These are phyloP conservation scores for Suhomyces xylopsoci DNA, from an alignment of 805 yeast genomes.

Conservation along the genomic window DNA sequence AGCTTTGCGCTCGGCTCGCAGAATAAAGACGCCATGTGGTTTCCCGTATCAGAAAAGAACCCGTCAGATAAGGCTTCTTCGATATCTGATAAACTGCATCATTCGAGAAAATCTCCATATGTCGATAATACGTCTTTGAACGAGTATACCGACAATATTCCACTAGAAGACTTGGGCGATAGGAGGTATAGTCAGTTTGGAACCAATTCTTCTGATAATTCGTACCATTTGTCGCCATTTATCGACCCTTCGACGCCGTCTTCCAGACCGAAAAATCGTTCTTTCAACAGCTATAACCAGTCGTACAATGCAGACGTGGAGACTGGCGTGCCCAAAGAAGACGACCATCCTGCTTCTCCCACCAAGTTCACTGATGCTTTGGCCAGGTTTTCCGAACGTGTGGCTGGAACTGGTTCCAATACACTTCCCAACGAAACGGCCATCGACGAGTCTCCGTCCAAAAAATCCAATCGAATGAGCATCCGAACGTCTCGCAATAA, in stretches of 20 bases:
- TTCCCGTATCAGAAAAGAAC: constrained; percentile 16
- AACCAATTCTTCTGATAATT: neutral
- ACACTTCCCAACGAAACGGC: neutral
- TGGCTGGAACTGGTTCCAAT: constrained; percentile 29
- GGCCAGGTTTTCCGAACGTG: constrained; percentile 31
- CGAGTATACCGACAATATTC: constrained; percentile 17
- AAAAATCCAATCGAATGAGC: neutral
- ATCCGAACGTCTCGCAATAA: neutral
- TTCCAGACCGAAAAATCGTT: neutral
- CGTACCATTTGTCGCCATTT: constrained; percentile 4
- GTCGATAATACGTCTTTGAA: neutral
- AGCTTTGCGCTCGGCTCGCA: constrained; percentile 32
- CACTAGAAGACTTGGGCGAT: constrained; percentile 10
- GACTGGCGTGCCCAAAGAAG: constrained; percentile 2
- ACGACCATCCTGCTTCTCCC: constrained; percentile 14
- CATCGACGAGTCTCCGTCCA: neutral
- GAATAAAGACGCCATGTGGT: constrained; percentile 26
- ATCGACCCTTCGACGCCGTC: neutral
- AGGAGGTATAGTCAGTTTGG: neutral
- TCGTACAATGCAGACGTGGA: neutral
- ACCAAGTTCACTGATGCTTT: constrained; percentile 23
- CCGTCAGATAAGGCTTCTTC: neutral
- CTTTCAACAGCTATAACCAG: neutral
- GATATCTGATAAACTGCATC: neutral
- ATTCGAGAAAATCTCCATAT: neutral